Base-by-base conservation (phyloP, 805 yeast species). In the Limtongozyma cylindracea region DNA sequence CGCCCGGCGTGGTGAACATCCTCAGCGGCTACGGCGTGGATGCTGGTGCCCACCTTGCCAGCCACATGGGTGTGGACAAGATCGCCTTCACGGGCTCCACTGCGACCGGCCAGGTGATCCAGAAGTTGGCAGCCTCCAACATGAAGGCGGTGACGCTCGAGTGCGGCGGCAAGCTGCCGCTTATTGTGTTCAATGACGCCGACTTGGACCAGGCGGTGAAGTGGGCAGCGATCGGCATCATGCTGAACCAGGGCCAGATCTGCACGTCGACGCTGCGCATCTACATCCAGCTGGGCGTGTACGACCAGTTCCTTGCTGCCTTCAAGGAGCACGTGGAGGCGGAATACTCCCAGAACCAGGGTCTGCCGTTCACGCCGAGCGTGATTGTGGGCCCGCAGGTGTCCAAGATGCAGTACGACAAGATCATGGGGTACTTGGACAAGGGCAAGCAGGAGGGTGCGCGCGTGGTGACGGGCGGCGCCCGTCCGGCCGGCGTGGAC, bases 71-170 rank as follows among this genome's bases (percentile, higher is more conserved):
- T 43, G 66, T 82, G 37, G 74, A 74, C 53, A 82, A 82, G 59
- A 59, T 82, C 39, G 91, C 94, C 8, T 82, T 82, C 53, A 82
- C 95, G 25, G 95, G 95, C 33, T 80, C 94, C 18, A 82, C 94
- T 24, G 78, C 71, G 21, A 69, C 78, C 29, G 96, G 95, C 41
- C 72, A 74, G 45, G 50, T 49, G 35, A 74, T 82, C 41, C 70
- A 76, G 71, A 82, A 92, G 29, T 77, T 91, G 31, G 57, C 61
- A 30, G 61, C 76, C 21, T 67, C 68, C 48, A 30, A 33, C 14
- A 56, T 82, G 47, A 82, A 82, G 61, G 78, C 74, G 47, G 77
- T 80, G 30, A 82, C 95, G 20, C 60, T 82, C 42, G 96, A 82
- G 55, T 66, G 80, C 37, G 96, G 96, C 41, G 96, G 96, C 43